These are phyloP conservation scores for Eutrema salsugineum DNA, from an alignment of 441 rosid species.

Conservation along the genomic window DNA sequence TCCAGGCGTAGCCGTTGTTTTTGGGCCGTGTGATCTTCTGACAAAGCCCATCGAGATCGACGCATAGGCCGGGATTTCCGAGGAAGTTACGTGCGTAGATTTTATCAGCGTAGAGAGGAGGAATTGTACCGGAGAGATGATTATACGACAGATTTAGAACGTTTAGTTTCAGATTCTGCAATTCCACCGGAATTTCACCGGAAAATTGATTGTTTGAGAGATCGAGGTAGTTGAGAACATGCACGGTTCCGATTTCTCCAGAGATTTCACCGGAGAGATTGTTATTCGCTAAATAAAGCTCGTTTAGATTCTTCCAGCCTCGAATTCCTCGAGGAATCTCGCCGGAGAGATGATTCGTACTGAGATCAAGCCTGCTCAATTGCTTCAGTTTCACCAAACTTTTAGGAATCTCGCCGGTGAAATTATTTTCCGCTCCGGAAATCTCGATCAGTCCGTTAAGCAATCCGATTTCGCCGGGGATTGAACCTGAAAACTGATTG, in stretches of 20 bases:
- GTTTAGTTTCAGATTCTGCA: slow-evolving; percentile 67
- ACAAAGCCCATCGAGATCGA: slow-evolving; percentile 49
- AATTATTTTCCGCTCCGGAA: slow-evolving; percentile 38
- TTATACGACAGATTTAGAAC: slow-evolving; percentile 56
- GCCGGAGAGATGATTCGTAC: slow-evolving; percentile 46
- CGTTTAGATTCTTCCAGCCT: slow-evolving; percentile 47
- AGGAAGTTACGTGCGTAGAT: slow-evolving; percentile 41
- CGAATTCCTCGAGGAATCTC: slow-evolving; percentile 42
- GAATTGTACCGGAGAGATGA: slow-evolving; percentile 47
- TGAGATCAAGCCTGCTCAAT: slow-evolving; percentile 56
- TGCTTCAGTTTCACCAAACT: slow-evolving; percentile 41
- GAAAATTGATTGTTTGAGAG: slow-evolving; percentile 53
- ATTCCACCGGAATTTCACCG: slow-evolving; percentile 48
- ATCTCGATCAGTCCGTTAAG: slow-evolving; percentile 41
- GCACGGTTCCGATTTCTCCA: slow-evolving; percentile 44
- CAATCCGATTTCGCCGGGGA: slow-evolving; percentile 49
- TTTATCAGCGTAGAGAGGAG: slow-evolving; percentile 46
- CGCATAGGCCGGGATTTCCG: slow-evolving; percentile 56
- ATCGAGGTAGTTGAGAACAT: slow-evolving; percentile 65
- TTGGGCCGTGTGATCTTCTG: slow-evolving; percentile 26
- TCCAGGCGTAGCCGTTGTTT: slow-evolving; percentile 41
- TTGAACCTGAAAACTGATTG: slow-evolving; percentile 45
- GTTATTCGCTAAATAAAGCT: slow-evolving; percentile 53
- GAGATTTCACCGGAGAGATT: slow-evolving; percentile 52
- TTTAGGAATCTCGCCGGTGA: slow-evolving; percentile 39